Evolutionary conservation across 2,329 filamentous ascomycete genomes (phyloP).

Genomic region (Bipolaris sorokiniana): DNA sequence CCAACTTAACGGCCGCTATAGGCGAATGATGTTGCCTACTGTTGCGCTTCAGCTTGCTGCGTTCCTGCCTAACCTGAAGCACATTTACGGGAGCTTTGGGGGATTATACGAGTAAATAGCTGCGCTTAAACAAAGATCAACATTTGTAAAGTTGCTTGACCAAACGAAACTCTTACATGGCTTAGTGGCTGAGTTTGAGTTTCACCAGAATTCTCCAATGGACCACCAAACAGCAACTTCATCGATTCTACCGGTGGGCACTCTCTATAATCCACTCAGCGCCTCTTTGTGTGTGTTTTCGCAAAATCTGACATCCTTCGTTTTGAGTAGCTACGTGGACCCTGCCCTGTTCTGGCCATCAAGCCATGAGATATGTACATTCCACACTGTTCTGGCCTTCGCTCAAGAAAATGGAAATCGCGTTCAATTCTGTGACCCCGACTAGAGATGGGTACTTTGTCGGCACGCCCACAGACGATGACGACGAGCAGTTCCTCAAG

Average conservation of each 20-base stretch:
- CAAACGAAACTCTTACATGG: neutral
- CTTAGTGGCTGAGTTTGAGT: neutral
- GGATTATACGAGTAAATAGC: neutral
- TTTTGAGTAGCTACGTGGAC: neutral
- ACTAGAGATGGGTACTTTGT: slow-evolving; percentile 17
- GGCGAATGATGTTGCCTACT: neutral
- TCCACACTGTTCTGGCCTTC: neutral
- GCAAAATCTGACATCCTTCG: slow-evolving; percentile 2
- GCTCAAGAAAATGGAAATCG: neutral
- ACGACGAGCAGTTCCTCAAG: slow-evolving; percentile 9
- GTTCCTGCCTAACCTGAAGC: neutral
- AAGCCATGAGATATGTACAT: slow-evolving; percentile 3
- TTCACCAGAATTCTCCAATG: neutral
- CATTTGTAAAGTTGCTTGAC: slow-evolving; percentile 1
- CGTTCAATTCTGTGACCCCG: slow-evolving; percentile 6
- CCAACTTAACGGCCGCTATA: neutral
- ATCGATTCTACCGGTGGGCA: slow-evolving; percentile 1
- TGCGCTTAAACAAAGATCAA: neutral
- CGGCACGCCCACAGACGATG: slow-evolving; percentile 3
- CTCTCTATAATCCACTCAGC: slow-evolving; percentile 6
- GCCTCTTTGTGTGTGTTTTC: slow-evolving; percentile 2
- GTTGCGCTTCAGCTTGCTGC: slow-evolving; percentile 1
- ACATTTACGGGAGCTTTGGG: neutral
- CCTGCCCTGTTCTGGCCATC: slow-evolving; percentile 5
- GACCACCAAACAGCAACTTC: neutral